Evolutionary conservation across 495 filamentous ascomycete genomes (phyloP).

Genomic region (Cairneyella variabilis): DNA sequence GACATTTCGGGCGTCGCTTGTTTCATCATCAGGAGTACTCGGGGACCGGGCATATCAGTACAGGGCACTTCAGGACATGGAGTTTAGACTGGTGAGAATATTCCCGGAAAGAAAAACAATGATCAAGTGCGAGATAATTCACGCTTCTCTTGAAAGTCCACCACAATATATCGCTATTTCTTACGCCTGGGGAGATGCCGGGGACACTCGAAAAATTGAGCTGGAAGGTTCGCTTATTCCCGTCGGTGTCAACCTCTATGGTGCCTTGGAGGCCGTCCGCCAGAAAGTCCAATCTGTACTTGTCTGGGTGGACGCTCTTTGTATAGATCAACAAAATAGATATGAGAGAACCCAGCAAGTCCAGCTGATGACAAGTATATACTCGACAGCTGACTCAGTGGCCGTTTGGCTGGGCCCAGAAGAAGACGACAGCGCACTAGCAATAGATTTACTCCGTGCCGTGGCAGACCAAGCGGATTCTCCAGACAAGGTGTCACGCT

Average conservation of each 20-base stretch:
- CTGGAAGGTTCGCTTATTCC: neutral
- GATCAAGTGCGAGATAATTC: neutral
- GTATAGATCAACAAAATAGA: conserved; percentile 17
- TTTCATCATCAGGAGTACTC: no score
- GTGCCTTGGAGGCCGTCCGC: neutral
- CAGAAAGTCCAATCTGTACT: neutral
- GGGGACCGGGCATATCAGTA: no score
- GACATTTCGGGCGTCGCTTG: no score
- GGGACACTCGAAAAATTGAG: neutral
- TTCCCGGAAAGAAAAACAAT: no score
- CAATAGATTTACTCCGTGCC: neutral
- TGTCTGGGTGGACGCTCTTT: conserved; percentile 15
- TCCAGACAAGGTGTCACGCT: neutral
- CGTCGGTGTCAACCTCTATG: neutral
- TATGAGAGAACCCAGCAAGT: conserved; percentile 16
- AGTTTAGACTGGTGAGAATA: no score
- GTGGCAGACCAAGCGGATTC: neutral
- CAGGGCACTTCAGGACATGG: no score
- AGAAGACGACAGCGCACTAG: neutral
- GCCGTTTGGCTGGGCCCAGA: conserved; percentile 9
- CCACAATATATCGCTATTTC: neutral
- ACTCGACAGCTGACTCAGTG: neutral
- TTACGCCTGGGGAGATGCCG: conserved; percentile 4
- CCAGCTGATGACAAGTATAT: conserved; percentile 12
- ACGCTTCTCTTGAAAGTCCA: neutral